Base-by-base conservation (phyloP, 345 rosid species). In the Punica granatum region DNA sequence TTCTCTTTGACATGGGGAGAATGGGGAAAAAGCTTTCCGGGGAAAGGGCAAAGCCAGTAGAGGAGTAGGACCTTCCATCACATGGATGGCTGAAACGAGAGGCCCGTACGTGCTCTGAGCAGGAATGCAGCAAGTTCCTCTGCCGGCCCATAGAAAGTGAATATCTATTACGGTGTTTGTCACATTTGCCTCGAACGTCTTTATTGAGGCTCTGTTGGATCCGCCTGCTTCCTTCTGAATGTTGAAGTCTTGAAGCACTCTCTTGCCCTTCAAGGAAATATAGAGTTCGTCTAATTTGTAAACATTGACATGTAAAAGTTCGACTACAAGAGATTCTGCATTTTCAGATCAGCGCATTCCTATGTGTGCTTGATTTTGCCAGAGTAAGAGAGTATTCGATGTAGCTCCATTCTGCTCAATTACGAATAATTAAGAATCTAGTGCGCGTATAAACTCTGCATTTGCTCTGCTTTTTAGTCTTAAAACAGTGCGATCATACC, bases 51-150 rank as follows among this genome's bases (percentile, higher is more conserved):
- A 23, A 53, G 23, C 14, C 26, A 2, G 59, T 28, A 21, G 5
- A 23, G 9, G 59, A 14, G 12, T 23, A 11, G 13, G 60, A 81
- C 89, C 89, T 85, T 63, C 78, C 60, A 78, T 69, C 63, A 72
- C 87, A 60, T 71, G 82, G 71, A 83, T 79, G 15, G 83, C 90
- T 65, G 90, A 85, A 8, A 85, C 77, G 54, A 79, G 67, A 60
- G 90, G 87, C 13, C 85, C 84, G 36, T 77, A 83, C 14, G 87
- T 83, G 77, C 80, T 65, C 67, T 85, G 84, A n/a, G 33, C 34
- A 7, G 90, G 90, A 64, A 83, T 81, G 75, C 90, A 86, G 64
- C 90, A 86, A 32, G 87, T 86, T 67, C 87, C 90, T 67, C 78
- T 86, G 26, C 90, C 90, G 1, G 86, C 83, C 90, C 88, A 86